A percentile compares a stretch with the other conserved stretches of the same genome.
These are phyloP conservation scores for Epichloe brachyelytri DNA, from an alignment of 2,329 filamentous ascomycete genomes.

Conservation along the genomic window DNA sequence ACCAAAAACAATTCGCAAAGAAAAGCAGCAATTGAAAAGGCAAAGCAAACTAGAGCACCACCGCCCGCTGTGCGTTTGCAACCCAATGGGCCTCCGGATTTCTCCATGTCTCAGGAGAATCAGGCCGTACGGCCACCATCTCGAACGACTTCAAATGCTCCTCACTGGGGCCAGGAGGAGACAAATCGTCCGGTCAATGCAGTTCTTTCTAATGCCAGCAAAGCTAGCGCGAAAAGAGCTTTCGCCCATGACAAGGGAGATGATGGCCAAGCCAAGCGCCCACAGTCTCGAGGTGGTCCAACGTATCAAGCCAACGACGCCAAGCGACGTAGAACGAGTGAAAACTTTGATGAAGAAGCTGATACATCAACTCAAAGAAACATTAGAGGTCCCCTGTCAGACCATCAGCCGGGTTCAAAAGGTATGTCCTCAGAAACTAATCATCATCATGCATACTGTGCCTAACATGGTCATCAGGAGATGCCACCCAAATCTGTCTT, in stretches of 20 bases:
- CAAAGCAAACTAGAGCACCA: conserved; percentile 50
- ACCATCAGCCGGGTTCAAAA: conserved; percentile 60
- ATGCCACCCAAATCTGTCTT: conserved; percentile 46
- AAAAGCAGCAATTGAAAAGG: conserved; percentile 49
- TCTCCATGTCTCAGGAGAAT: conserved; percentile 20
- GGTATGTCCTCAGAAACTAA: conserved; percentile 32
- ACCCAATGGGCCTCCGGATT: conserved; percentile 37
- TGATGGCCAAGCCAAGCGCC: conserved; percentile 31
- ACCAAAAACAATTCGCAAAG: conserved; percentile 54
- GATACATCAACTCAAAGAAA: conserved; percentile 43
- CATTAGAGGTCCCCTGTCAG: conserved; percentile 77
- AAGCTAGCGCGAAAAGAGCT: conserved; percentile 58
- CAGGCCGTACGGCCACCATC: conserved; percentile 35
- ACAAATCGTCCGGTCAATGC: conserved; percentile 46
- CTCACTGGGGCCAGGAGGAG: conserved; percentile 44
- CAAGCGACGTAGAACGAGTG: conserved; percentile 69
- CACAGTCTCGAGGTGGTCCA: conserved; percentile 37
- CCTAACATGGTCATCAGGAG: conserved; percentile 31
- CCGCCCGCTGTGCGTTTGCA: conserved; percentile 46
- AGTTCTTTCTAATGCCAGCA: conserved; percentile 41
- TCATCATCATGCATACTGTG: background rate
- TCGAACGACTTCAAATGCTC: conserved; percentile 42
- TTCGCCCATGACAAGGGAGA: conserved; percentile 54
- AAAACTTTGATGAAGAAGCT: conserved; percentile 53
- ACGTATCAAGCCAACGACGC: conserved; percentile 56